These are phyloP conservation scores for Microbotryum lychnidis-dioicae DNA, from an alignment of 1,284 basidiomycete genomes.

Conservation along the genomic window DNA sequence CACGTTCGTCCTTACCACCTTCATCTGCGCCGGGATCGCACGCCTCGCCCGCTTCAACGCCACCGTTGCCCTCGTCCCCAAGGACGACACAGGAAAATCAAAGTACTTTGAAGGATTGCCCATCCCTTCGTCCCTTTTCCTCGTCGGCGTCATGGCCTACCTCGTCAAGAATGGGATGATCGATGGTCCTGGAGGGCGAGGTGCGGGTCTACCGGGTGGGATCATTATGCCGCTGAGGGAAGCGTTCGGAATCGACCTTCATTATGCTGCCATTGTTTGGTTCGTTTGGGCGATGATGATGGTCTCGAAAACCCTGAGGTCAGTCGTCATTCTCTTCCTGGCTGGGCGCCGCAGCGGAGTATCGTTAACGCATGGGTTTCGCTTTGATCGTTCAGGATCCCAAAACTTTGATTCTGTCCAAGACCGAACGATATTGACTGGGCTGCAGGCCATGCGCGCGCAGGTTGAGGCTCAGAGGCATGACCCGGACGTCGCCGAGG, in stretches of 20 bases:
- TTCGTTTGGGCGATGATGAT: conserved; percentile 81
- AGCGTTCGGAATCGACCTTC: conserved; percentile 57
- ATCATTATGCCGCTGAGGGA: conserved; percentile 16
- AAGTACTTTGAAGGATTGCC: conserved; percentile 97
- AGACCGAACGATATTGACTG: too few species aligned
- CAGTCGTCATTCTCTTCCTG: background rate
- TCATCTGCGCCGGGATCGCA: conserved; percentile 93
- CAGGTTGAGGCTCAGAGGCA: too few species aligned
- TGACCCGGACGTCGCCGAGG: too few species aligned
- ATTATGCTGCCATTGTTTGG: conserved; percentile 64
- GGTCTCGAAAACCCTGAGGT: conserved; percentile 79
- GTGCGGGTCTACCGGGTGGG: conserved; percentile 16
- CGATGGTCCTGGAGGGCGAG: conserved; percentile 47
- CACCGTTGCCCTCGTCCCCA: conserved; percentile 88
- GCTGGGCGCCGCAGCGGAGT: too few species aligned
- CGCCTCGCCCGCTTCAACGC: conserved; percentile 97
- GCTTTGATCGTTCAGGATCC: too few species aligned
- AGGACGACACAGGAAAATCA: conserved; percentile 75
- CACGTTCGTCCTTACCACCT: conserved; percentile 73
- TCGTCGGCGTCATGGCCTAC: conserved; percentile 72
- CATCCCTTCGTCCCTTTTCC: conserved; percentile 78
- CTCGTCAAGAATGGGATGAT: conserved; percentile 79
- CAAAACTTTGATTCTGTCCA: too few species aligned
- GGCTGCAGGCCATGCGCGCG: too few species aligned
- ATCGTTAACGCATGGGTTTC: too few species aligned